Conservation (phyloP, 331 rosid species). For the Pyracantha coccinea region DNA sequence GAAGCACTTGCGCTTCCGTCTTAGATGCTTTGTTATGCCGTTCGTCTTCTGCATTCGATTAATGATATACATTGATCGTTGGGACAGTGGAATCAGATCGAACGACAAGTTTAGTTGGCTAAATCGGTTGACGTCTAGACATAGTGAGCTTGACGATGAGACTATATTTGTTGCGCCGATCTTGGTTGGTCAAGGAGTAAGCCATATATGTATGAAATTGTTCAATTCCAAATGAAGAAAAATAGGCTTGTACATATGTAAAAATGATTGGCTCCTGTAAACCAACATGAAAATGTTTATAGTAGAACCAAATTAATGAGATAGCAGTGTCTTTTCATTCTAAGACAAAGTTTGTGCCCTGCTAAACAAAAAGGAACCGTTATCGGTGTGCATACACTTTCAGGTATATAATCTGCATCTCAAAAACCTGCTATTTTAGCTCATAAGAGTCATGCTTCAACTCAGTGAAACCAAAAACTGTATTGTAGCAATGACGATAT, state of each 20-base stretch:
- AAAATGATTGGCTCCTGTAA: neutral
- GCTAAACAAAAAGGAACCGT: neutral
- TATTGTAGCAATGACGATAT: too few relatives aligned
- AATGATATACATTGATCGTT: neutral
- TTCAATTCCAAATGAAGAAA: neutral
- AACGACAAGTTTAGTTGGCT: neutral
- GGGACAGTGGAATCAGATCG: neutral
- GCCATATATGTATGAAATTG: neutral
- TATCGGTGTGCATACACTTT: neutral
- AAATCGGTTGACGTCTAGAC: neutral
- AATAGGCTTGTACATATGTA: neutral
- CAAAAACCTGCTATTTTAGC: neutral
- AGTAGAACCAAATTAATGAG: constrained; percentile 6
- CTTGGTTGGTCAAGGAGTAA: neutral
- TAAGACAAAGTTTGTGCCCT: neutral
- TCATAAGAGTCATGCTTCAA: neutral
- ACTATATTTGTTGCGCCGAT: neutral
- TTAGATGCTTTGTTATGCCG: neutral
- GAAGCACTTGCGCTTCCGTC: neutral
- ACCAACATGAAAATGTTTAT: neutral
- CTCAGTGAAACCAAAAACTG: neutral
- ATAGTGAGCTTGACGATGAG: neutral
- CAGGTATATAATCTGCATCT: neutral
- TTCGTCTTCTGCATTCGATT: neutral
- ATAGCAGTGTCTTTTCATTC: neutral